These are phyloP conservation scores for Ceriops tagal DNA, from an alignment of 345 rosid genomes.

Conservation along the genomic window DNA sequence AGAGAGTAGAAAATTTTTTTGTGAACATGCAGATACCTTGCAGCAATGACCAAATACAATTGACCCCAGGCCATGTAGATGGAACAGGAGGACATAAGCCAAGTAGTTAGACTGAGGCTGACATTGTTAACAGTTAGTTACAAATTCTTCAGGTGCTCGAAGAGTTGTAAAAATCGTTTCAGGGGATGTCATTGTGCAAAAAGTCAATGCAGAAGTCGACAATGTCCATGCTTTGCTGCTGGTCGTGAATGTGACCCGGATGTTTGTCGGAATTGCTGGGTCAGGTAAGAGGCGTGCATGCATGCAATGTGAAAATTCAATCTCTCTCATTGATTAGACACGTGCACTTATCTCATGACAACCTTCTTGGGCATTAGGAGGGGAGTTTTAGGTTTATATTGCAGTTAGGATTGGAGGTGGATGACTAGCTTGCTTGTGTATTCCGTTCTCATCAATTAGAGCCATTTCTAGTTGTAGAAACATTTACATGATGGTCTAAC, in stretches of 20 bases:
- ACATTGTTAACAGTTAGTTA: constrained; percentile 6
- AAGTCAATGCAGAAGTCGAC: constrained; percentile 98
- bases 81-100: not conserved
- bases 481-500: too few relatives aligned
- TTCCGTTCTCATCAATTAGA: too few relatives aligned
- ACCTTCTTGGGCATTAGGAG: too few relatives aligned
- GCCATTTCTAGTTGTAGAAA: too few relatives aligned
- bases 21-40: not conserved
- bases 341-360: too few relatives aligned
- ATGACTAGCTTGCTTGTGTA: too few relatives aligned
- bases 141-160: constrained; percentile 70
- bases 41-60: not conserved
- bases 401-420: too few relatives aligned
- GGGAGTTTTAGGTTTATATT: too few relatives aligned
- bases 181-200: constrained; percentile 99
- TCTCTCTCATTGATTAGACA: not conserved
- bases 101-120: not conserved
- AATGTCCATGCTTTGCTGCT: constrained; percentile 99
- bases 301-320: not conserved
- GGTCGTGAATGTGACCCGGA: constrained; percentile 99
- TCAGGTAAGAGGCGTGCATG: constrained; percentile 40
- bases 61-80: not conserved
- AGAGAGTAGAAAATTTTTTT: constrained; percentile 3
- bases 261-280: constrained; percentile 87
- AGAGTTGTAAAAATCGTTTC: constrained; percentile 93